Evolutionary conservation across 129 eudicot genomes (phyloP), one percentile per base, ranked within the genome.

Genomic region (Cynara cardunculus): DNA sequence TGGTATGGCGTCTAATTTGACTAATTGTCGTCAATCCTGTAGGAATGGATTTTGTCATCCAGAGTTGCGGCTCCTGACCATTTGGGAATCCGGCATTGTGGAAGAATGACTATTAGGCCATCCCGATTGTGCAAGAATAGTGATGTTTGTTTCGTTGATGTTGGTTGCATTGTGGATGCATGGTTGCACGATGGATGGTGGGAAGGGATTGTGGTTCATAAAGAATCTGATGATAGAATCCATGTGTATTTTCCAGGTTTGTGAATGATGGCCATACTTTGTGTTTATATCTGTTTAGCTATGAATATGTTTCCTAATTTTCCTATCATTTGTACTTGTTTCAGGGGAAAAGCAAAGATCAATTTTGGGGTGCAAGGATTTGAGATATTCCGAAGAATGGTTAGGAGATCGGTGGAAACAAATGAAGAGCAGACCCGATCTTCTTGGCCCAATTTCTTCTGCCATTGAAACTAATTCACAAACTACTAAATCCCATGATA

Each of bases 181-280:
- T 94, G 97, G 97, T 81, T 91, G 91, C 87, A 90, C 82, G 93
- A 90, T 85, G 96, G 96, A 8, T 94, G 98, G 98, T 94, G 98
- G 96, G 98, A 94, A 87, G 98, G 98, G 41, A 86, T 94, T 41
- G 94, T 94, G 41, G 79, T 90, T 72, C 84, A 75, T 39, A 92
- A 88, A 84, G 90, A 92, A 80, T 86, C 88, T 7, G 86, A 78
- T 19, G 87, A 88, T 59, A 78, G 22, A 62, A 77, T 92, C 22
- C 88, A 77, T 56, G 97, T 94, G 30, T 87, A 89, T 78, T 85
- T 94, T 39, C 99, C 97, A 85, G 97, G 96, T 87, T 75, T 22
- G 85, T 80, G 2, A 26, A 25, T 10, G 16, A 7, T 5, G 37
- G 32, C 24, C 11, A 32, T 5, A 19, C 21, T 35, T 30, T 22